Base-by-base conservation (phyloP, 805 yeast species). In the Saccharomyces eubayanus region DNA sequence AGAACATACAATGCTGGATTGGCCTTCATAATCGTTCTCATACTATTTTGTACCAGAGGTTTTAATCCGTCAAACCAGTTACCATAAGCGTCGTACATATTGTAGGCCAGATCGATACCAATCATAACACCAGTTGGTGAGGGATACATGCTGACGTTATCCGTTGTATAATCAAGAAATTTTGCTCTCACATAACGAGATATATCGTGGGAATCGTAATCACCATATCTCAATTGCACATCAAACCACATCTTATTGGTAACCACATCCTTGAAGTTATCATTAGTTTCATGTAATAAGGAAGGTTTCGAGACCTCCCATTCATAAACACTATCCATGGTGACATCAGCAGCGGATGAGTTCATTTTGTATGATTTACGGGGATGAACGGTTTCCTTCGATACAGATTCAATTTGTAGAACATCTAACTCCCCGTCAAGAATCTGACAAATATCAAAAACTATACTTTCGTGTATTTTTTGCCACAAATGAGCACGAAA, bases 401-500 rank as follows among this genome's bases (percentile, higher is more conserved):
- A 89, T 5, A 94, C 97, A 50, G 80, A 76, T 59, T 88, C 97
- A 55, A 92, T 84, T 59, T 85, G 91, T 31, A 94, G 70, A 2
- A 83, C 84, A 62, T 89, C 94, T 66, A 89, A 72, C 67, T 94
- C 96, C 50, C 84, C 83, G 68, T 94, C 99, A 24, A 94, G 72
- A 16, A 90, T 92, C 65, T 91, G 97, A 63, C 97, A 90, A 30
- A 94, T 63, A 74, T 94, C 99, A 66, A 89, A 88, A 3, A 94
- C 97, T 49, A 94, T 76, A 70, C 95, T 85, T 71, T 94, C 99
- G 68, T 94, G 99, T 52, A 94, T 94, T 70, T 95, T 94, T 68
- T 94, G 99, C 99, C 99, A 94, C 64, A 94, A 79, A 74, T 94
- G 99, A 0, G 99, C 98, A 53, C 99, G 78, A 78, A 94, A 94